Base-by-base conservation (phyloP, 345 rosid genomes). In the Arabidopsis suecica region DNA sequence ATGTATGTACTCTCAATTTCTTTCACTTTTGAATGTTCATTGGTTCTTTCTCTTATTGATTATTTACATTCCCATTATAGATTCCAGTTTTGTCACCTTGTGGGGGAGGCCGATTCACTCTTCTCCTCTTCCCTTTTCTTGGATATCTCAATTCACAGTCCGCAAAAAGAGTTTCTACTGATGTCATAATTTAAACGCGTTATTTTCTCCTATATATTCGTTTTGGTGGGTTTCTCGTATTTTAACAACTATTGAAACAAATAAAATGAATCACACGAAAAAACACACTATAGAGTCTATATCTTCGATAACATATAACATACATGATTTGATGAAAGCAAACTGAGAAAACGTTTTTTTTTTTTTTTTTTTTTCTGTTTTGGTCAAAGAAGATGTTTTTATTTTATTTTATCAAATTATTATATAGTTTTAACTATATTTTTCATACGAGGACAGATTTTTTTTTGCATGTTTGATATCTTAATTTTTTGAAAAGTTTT, bases 51-150 rank as follows among this genome's bases (percentile, higher is more conserved):
- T 69, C 32, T 51, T 42, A 61, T 61, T 57, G 59, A 57, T 74
- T 59, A 62, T 49, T 58, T 66, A 57, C 25, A 13, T 58, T 73
- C 45, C 60, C 80, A 65, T 77, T 63, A 70, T 23, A 47, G 66
- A 70, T 63, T 77, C 66, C 18, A 25, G 10, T 54, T 77, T 71
- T 71, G 72, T 77, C 80, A 56, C 64, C 38, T 64, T 77, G 63
- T 50, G 76, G 80, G 76, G 80, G 60, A 77, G 80, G 80, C 58
- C 18, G 37, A 64, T 77, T 30, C 61, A 56, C 44, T 47, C 37
- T 32, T 54, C 48, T 14, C 32, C 54, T 14, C 30, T 58, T 62
- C 51, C 22, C 28, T 18, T 45, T 77, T 70, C 59, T 76, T 2
- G 65, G 36, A 36, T 45, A 23, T 69, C 65, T 70, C 40, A 55